Base-by-base conservation (phyloP, 176 grass and related monocot species). In the Carex littledalei region DNA sequence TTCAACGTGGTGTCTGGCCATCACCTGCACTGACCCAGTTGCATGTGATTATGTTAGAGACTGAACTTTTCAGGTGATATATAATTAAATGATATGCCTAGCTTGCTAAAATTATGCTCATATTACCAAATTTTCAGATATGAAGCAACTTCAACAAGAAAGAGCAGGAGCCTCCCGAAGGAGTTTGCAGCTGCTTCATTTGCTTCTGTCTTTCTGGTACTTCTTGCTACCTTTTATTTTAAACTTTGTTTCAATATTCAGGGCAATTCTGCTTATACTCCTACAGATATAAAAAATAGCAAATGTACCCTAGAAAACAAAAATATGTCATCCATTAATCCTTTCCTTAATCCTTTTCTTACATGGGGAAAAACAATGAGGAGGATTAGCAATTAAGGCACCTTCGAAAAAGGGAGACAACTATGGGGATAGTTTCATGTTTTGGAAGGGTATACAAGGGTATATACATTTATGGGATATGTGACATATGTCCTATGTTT, bases 201-300 rank as follows among this genome's bases (percentile, higher is more conserved):
- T 29, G 94, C 94, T 63, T 97, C 94, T n/a, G 79, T 88, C 16
- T 94, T 94, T 60, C 83, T 97, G 94, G 94, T 97, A 87, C 16
- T 26, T 43, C 18, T 32, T 69, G 68, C 62, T 67, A 55, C 58
- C 43, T 24, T 32, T 52, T 20, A 5, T 2, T 54, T 52, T 10
- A 12, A 31, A 24, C 1, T 8, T 17, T 69, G 20, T 83, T 67
- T 67, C n/a, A 83, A 50, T 83, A 54, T 55, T 83, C 24, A 35
- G 63, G 5, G n/a, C 59, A 47, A 32, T 47, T 13, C 6, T 39
- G 8, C 17, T 41, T 41, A 8, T 82, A n/a, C 21, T 50, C 35
- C 60, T 26, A 29, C 11, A 22, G 22, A 45, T 49, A 12, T 64
- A 14, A 18, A 22, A 62, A 53, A 17, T 52, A n/a, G 57, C 11